A percentile compares a stretch with the other conserved stretches of the same genome.
These are phyloP conservation scores for Saturnispora sanitii DNA, from an alignment of 805 yeast genomes.

Conservation along the genomic window DNA sequence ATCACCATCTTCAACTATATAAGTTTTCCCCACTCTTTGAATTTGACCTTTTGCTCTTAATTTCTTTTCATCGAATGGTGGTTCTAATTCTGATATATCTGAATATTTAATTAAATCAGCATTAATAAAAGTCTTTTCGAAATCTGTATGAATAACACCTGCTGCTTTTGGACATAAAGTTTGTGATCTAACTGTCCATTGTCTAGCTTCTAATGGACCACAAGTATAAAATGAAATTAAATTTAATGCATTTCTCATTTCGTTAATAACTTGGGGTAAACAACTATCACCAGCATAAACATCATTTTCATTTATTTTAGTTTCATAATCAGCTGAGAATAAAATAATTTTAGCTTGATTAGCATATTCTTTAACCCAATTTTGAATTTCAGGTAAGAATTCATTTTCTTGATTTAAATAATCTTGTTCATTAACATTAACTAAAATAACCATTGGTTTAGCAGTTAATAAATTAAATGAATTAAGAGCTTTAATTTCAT, in stretches of 20 bases:
- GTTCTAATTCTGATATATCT: constrained; percentile 58
- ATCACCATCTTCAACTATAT: constrained; percentile 93
- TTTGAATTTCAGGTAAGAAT: constrained; percentile 68
- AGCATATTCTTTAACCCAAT: constrained; percentile 83
- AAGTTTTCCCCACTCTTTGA: constrained; percentile 86
- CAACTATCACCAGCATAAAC: constrained; percentile 40
- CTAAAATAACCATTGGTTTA: constrained; percentile 87
- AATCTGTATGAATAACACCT: constrained; percentile 93
- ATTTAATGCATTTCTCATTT: constrained; percentile 80
- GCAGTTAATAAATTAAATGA: constrained; percentile 82
- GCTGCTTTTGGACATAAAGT: constrained; percentile 98
- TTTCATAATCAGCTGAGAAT: constrained; percentile 28
- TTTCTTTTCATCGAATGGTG: constrained; percentile 60
- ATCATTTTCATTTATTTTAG: constrained; percentile 14
- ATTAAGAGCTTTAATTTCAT: constrained; percentile 89
- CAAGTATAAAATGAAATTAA: constrained; percentile 92
- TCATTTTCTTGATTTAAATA: constrained; percentile 83
- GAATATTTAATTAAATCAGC: constrained; percentile 86
- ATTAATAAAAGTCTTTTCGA: constrained; percentile 87
- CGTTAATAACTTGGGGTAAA: constrained; percentile 73
- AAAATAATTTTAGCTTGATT: constrained; percentile 49
- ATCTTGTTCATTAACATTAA: constrained; percentile 84
- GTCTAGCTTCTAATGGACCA: constrained; percentile 94
- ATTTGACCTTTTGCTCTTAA: constrained; percentile 87
- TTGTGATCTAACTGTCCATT: constrained; percentile 92